phyloP scores from a whole-genome alignment of 495 filamentous ascomycete species.

The Schizothecium vesticola region DNA sequence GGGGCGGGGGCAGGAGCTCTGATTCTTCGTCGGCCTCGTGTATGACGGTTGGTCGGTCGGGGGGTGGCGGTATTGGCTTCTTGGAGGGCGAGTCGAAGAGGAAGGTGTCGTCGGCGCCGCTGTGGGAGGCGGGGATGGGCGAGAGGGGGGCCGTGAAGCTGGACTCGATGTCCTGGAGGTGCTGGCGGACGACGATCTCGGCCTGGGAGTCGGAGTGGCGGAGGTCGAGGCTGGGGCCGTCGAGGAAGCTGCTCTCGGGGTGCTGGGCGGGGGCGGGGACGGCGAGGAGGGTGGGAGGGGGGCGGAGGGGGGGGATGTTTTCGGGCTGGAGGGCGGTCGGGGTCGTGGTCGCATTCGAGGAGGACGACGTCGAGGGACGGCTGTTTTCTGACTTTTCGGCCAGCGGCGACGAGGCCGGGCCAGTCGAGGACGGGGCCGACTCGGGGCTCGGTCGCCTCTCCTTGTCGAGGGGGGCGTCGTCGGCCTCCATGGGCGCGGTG shows the following conservation, averaged over 20 bases:
- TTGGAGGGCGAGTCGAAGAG: conserved; percentile 50
- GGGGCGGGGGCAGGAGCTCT: conserved; percentile 17
- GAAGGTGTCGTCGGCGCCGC: conserved; percentile 58
- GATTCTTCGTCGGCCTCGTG: conserved; percentile 19
- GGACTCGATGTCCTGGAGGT: conserved; percentile 82
- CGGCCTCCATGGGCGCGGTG: conserved; percentile 16
- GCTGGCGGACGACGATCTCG: conserved; percentile 44
- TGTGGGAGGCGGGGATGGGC: conserved; percentile 37
- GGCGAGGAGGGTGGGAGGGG: conserved; percentile 11
- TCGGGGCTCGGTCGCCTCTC: conserved; percentile 9
- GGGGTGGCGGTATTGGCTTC: conserved; percentile 15
- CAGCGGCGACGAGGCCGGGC: conserved; percentile 1
- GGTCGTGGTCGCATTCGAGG: conserved; percentile 7
- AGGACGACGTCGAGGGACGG: conserved; percentile 8
- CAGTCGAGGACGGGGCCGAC: conserved; percentile 15
- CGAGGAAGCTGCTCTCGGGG: conserved; percentile 40
- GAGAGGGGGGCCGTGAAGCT: conserved; percentile 64
- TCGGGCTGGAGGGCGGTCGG: conserved; percentile 16
- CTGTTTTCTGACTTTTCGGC: conserved; percentile 10
- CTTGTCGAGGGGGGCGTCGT: conserved; percentile 9
- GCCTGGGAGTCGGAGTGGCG: conserved; percentile 38
- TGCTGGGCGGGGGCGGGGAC: background rate
- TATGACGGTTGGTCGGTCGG: conserved; percentile 4
- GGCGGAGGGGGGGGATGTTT: conserved; percentile 25
- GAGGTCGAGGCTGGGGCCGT: conserved; percentile 36